A percentile compares a stretch with the other conserved stretches of the same genome.
Conservation (phyloP, 2,329 filamentous ascomycete genomes). For the Colletotrichum karsti region DNA sequence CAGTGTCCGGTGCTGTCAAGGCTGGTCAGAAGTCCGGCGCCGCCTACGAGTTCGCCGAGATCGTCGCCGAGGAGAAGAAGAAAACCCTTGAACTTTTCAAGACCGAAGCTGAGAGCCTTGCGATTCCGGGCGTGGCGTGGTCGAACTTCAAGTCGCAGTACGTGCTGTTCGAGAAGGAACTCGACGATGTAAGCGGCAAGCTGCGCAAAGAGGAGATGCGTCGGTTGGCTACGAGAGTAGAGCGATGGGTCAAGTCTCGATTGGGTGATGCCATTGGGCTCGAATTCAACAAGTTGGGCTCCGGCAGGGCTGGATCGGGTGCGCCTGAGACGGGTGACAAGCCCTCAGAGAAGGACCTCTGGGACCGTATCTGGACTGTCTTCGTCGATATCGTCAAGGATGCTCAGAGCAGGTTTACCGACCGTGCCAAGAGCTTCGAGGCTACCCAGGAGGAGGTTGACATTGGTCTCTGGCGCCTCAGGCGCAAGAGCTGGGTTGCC, state of each 20-base stretch:
- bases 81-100: conserved; percentile 80
- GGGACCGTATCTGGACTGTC: conserved; percentile 93
- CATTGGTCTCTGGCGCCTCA: conserved; percentile 89
- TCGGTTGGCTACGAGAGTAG: conserved; percentile 86
- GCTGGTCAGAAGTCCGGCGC: conserved; percentile 90
- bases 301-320: conserved; percentile 82
- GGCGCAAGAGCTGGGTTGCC: conserved; percentile 94
- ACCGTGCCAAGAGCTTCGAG: conserved; percentile 92
- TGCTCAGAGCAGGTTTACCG: conserved; percentile 85
- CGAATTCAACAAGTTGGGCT: conserved; percentile 96
- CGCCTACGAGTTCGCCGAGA: conserved; percentile 93
- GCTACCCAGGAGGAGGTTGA: conserved; percentile 91
- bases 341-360: conserved; percentile 84
- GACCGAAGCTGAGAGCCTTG: conserved; percentile 75
- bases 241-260: conserved; percentile 91
- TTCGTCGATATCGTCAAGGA: conserved; percentile 86
- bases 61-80: conserved; percentile 84
- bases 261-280: conserved; percentile 88
- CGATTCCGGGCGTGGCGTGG: conserved; percentile 85
- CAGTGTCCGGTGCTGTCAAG: conserved; percentile 88
- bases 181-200: conserved; percentile 86
- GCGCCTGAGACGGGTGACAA: conserved; percentile 82
- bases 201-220: conserved; percentile 97
- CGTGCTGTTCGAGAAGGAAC: conserved; percentile 84
- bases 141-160: conserved; percentile 86